A percentile compares a stretch with the other conserved stretches of the same genome.
Conservation (phyloP, 768 basidiomycete species). For the Leucocoprinus birnbaumii region DNA sequence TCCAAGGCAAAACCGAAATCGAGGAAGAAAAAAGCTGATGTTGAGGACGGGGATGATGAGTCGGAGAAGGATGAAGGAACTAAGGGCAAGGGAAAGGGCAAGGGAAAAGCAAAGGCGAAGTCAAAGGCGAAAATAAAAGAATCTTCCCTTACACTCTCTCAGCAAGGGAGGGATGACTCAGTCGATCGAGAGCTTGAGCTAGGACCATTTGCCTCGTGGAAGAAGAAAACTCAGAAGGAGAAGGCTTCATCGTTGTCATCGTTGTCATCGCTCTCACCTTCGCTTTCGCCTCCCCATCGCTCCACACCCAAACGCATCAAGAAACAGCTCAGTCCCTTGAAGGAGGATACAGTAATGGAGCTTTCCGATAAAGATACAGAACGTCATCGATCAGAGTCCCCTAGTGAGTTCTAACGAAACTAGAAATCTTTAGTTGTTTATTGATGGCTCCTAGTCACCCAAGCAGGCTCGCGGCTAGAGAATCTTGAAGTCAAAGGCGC, state of each 20-base stretch:
- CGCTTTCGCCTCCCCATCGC: neutral
- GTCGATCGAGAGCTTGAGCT: constrained; percentile 55
- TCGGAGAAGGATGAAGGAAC: constrained; percentile 22
- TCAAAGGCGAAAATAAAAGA: constrained; percentile 13
- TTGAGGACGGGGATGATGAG: constrained; percentile 9
- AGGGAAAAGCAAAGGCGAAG: constrained; percentile 27
- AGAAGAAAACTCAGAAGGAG: neutral
- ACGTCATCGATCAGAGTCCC: neutral
- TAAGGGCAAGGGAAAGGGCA: constrained; percentile 27
- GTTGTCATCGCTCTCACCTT: neutral
- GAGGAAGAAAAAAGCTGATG: neutral
- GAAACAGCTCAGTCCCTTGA: neutral
- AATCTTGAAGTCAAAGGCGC: constrained; percentile 2
- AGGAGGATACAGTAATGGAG: neutral
- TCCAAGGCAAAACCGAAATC: neutral
- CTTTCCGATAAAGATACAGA: neutral
- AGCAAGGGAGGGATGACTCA: constrained; percentile 47
- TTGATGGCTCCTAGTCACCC: neutral
- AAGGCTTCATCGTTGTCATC: too few species aligned
- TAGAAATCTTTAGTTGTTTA: neutral
- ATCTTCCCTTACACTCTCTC: constrained; percentile 5
- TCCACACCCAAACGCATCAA: neutral
- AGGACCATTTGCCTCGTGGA: constrained; percentile 22
- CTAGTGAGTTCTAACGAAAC: neutral
- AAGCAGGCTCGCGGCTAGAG: constrained; percentile 2